Percentiles rank a stretch among this genome's conserved stretches.
Conservation (phyloP, 768 basidiomycete species). For the Tylopilus vinaceipallidus region DNA sequence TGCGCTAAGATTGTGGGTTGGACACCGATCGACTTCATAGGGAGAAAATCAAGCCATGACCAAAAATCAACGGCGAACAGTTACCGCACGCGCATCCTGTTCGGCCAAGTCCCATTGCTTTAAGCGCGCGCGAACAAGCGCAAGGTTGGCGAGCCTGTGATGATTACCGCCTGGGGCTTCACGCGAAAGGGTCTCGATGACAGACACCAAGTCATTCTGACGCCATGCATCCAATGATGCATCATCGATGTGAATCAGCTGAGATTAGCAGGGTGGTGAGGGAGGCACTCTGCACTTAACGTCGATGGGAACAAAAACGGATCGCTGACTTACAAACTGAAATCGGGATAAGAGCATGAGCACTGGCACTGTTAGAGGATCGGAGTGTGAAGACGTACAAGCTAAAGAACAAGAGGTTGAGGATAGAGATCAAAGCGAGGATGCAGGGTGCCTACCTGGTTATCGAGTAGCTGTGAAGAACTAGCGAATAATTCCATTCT, state of each 20-base stretch:
- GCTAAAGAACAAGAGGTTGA: too few relatives aligned
- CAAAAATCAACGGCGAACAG: neutral
- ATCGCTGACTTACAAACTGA: too few relatives aligned
- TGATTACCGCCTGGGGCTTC: neutral
- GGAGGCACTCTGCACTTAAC: too few relatives aligned
- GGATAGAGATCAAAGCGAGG: too few relatives aligned
- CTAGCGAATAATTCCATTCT: too few relatives aligned
- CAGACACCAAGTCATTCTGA: neutral
- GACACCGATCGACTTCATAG: neutral
- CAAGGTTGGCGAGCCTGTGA: conserved; percentile 1
- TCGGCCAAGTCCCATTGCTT: neutral
- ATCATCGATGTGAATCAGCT: neutral
- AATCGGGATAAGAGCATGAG: too few relatives aligned
- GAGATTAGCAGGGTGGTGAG: too few relatives aligned
- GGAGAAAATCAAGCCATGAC: neutral
- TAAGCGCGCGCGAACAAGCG: neutral
- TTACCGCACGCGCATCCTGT: neutral
- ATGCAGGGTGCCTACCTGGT: too few relatives aligned
- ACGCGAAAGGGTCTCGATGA: neutral
- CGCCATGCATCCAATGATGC: neutral
- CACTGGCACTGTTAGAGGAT: too few relatives aligned
- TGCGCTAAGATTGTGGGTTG: neutral
- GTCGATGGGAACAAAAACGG: too few relatives aligned
- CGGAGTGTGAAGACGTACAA: too few relatives aligned
- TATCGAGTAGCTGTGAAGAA: too few relatives aligned